Evolutionary conservation across 108 stramenopile genomes (phyloP).

Genomic region (Licmophora abbreviata): DNA sequence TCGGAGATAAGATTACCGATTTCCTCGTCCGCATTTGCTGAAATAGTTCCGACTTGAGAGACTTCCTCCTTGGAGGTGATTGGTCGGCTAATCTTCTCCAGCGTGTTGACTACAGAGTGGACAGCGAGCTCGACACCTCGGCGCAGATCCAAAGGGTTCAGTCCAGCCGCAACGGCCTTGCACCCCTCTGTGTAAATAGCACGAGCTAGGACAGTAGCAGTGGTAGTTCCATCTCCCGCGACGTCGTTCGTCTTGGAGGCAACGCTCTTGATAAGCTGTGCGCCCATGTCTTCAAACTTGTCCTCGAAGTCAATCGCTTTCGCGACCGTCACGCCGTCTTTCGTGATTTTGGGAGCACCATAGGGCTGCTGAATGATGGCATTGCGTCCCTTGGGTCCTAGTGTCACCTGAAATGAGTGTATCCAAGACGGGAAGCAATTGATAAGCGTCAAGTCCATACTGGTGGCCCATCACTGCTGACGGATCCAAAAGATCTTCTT

Average conservation of each 20-base stretch:
- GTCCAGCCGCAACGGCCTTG: slow-evolving; percentile 99
- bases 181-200: slow-evolving; percentile 98
- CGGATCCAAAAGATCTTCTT: not conserved
- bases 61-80: slow-evolving; percentile 97
- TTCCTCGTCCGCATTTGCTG: slow-evolving; percentile 94
- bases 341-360: slow-evolving; percentile 99
- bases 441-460: too few species aligned
- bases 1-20: slow-evolving; percentile 93
- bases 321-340: slow-evolving; percentile 99
- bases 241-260: slow-evolving; percentile 98
- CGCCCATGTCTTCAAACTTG: slow-evolving; percentile 99
- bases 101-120: slow-evolving; percentile 76
- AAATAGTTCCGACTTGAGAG: slow-evolving; percentile 98
- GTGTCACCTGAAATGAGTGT: slow-evolving; percentile 78
- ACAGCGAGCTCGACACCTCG: slow-evolving; percentile 95
- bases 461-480: too few species aligned
- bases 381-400: slow-evolving; percentile 99
- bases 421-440: too few species aligned
- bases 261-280: slow-evolving; percentile 89
- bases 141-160: slow-evolving; percentile 97
- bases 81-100: slow-evolving; percentile 85
- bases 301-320: slow-evolving; percentile 99
- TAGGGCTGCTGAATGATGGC: slow-evolving; percentile 98
- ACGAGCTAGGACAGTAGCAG: slow-evolving; percentile 97
- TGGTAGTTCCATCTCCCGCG: slow-evolving; percentile 99